phyloP scores from a whole-genome alignment of 2,329 filamentous ascomycete genomes.

The Claviceps purpurea region DNA sequence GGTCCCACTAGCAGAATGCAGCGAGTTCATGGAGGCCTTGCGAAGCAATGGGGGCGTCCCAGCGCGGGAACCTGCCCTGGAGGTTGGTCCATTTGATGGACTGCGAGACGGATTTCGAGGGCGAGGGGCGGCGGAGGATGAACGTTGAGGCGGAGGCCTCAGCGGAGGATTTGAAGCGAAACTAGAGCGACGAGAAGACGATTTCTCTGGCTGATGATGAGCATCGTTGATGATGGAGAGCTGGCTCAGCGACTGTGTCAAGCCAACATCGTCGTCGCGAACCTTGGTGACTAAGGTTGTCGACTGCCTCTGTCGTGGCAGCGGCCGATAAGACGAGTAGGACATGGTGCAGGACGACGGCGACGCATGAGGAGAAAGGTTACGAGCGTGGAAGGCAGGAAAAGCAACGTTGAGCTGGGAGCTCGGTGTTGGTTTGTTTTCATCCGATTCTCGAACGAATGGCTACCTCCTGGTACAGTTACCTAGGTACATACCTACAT shows the following conservation, averaged over 20 bases:
- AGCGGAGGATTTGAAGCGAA: slow-evolving; percentile 20
- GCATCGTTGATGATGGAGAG: slow-evolving; percentile 26
- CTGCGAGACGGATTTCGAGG: slow-evolving; percentile 26
- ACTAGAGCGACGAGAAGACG: slow-evolving; percentile 5
- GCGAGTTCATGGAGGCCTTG: slow-evolving; percentile 44
- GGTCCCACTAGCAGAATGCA: slow-evolving; percentile 34
- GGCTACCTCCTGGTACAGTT: too few relatives aligned
- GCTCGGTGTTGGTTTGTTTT: too few relatives aligned
- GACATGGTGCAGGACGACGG: slow-evolving; percentile 3
- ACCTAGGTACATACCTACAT: too few relatives aligned
- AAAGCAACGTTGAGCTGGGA: neutral
- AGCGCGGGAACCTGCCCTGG: slow-evolving; percentile 32
- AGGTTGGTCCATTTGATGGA: slow-evolving; percentile 28
- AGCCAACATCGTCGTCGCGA: slow-evolving; percentile 15
- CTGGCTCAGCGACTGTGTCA: slow-evolving; percentile 29
- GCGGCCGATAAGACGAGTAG: neutral
- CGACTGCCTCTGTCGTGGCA: slow-evolving; percentile 1
- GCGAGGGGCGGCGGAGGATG: slow-evolving; percentile 26
- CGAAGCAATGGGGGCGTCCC: slow-evolving; percentile 37
- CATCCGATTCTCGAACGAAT: too few relatives aligned
- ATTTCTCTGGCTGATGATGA: slow-evolving; percentile 8
- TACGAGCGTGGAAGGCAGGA: neutral
- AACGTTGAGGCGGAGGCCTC: slow-evolving; percentile 22
- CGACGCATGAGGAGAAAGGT: slow-evolving; percentile 1
- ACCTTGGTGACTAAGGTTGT: neutral